Evolutionary conservation across 176 grass and related monocot genomes (phyloP), one percentile per base, ranked within the genome.

Genomic region (Phragmites australis): DNA sequence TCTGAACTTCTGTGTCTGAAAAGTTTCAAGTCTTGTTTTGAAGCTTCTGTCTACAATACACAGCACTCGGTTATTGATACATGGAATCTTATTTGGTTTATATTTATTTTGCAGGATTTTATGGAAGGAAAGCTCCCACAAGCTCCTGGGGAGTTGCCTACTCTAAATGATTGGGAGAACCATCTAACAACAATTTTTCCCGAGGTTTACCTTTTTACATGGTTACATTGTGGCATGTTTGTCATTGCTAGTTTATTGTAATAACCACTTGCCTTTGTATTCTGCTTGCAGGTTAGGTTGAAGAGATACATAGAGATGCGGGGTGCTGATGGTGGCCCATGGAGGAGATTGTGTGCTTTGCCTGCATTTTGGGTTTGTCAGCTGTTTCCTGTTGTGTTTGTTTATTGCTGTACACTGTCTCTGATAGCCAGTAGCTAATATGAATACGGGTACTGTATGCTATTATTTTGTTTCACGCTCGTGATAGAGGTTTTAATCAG

Each of bases 141-240:
- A 54, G 74, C 83, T 86, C 96, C 88, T n/a, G 93, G 92, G 71
- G 96, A 95, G 62, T 71, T 99, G 68, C 96, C 96, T 68, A 99
- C 88, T 68, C 65, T 99, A 75, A 95, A 95, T 73, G 96, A 99
- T 52, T 99, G 96, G 96, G 96, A 99, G 86, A 99, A 99, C 76
- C 96, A 99, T 90, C 90, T 99, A 85, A 99, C 96, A 56, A 99
- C 96, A 77, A 99, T 99, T 89, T 99, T 99, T 42, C 96, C 96
- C 70, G 96, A 99, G 90, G 96, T 98, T 82, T 74, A 16, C n/a
- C 51, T 39, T 75, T 74, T 52, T 19, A 72, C 63, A 58, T 51
- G 15, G 25, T 77, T 82, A 30, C 16, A 23, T 29, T 50, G 43
- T 86, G 44, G 9, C 43, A 64, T 83, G 71, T 66, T 60, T 39